Conservation (phyloP, 2,329 filamentous ascomycete genomes). For the Cercospora sesami region DNA sequence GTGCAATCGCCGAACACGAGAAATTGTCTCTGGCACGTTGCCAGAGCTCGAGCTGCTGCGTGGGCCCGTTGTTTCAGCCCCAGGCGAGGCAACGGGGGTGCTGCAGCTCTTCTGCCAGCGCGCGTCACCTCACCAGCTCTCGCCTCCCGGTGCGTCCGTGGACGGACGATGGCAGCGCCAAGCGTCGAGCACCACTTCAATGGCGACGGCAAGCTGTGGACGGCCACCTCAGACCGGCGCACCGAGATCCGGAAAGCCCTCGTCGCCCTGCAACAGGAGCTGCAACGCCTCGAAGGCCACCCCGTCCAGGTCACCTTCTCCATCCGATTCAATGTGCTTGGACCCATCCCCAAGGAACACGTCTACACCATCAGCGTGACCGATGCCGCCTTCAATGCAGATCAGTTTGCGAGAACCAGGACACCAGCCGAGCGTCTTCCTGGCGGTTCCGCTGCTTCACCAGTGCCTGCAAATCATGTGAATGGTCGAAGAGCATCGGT, state of each 20-base stretch:
- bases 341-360: constrained; percentile 24
- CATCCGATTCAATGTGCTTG: constrained; percentile 28
- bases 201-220: constrained; percentile 30
- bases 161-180: constrained; percentile 10
- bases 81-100: background rate
- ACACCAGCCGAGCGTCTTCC: constrained; percentile 12
- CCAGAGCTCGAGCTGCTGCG: background rate
- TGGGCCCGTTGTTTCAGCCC: background rate
- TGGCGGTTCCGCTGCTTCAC: constrained; percentile 14
- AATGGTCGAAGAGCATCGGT: constrained; percentile 7
- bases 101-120: background rate
- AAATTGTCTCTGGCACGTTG: background rate
- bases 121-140: background rate
- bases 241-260: constrained; percentile 29
- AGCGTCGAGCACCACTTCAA: constrained; percentile 30
- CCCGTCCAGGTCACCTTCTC: constrained; percentile 28
- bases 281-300: constrained; percentile 24
- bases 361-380: constrained; percentile 28
- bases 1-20: background rate
- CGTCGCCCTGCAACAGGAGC: constrained; percentile 24
- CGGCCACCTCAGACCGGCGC: constrained; percentile 26
- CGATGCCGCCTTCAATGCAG: constrained; percentile 23
- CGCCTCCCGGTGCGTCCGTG: constrained; percentile 10
- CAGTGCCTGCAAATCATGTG: constrained; percentile 10
- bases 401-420: constrained; percentile 21